phyloP scores from a whole-genome alignment of 305 asterid species.

The Fraxinus dipetala region DNA sequence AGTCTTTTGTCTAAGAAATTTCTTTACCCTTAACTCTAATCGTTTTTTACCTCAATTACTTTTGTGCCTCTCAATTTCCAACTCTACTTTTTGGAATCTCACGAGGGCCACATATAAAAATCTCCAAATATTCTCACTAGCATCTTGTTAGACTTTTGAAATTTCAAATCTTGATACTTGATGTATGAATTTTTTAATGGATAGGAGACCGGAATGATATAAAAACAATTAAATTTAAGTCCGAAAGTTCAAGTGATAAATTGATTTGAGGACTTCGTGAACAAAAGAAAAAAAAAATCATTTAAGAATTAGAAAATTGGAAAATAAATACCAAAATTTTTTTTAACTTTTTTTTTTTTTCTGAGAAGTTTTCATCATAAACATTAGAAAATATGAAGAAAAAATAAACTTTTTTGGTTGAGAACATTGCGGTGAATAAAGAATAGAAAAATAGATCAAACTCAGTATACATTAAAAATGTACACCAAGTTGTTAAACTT shows the following conservation, averaged over 20 bases:
- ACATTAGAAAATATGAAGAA: too few relatives aligned
- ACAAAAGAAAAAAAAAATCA: neutral
- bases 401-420: neutral
- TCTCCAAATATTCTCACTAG: neutral
- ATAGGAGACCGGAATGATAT: neutral
- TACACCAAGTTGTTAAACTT: too few relatives aligned
- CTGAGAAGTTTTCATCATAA: neutral
- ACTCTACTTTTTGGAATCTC: neutral
- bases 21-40: neutral
- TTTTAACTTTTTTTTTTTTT: too few relatives aligned
- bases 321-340: neutral
- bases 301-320: neutral
- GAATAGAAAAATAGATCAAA: neutral
- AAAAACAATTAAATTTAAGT: neutral
- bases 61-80: neutral
- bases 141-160: neutral
- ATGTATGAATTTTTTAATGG: neutral
- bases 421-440: neutral
- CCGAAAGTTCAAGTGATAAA: neutral
- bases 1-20: neutral
- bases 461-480: too few relatives aligned
- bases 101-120: neutral
- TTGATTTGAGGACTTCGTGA: neutral
- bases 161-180: neutral
- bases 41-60: neutral